A percentile compares a stretch with the other conserved stretches of the same genome.
Evolutionary conservation across 257 asterid genomes (phyloP).

Genomic region (Nicotiana attenuata): DNA sequence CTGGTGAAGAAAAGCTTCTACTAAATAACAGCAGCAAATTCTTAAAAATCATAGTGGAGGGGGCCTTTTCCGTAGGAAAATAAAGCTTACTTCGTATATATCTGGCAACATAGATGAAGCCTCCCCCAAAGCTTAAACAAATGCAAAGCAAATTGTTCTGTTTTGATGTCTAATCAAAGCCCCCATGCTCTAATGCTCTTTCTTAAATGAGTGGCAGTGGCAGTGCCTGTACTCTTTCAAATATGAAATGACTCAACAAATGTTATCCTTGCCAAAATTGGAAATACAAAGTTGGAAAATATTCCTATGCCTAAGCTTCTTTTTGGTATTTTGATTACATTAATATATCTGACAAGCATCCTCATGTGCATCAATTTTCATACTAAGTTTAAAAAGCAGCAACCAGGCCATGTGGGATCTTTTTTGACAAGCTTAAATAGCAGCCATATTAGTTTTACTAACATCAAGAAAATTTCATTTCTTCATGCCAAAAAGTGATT

Average conservation of each 20-base stretch:
- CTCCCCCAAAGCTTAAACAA: not conserved
- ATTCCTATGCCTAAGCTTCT: not conserved
- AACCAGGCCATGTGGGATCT: not conserved
- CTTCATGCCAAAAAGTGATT: not conserved
- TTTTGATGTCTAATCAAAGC: constrained; percentile 9
- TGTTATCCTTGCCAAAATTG: not conserved
- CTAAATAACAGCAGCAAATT: not conserved
- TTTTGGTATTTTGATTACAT: constrained; percentile 6
- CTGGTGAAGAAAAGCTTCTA: not conserved
- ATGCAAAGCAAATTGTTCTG: constrained; percentile 9
- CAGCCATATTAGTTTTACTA: not conserved
- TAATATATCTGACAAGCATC: constrained; percentile 16
- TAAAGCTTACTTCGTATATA: no score
- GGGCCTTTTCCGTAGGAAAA: not conserved
- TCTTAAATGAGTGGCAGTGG: constrained; percentile 6
- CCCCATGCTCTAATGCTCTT: constrained; percentile 10
- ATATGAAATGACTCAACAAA: not conserved
- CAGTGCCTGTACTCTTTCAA: not conserved
- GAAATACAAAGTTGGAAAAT: not conserved
- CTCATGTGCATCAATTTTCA: constrained; percentile 9
- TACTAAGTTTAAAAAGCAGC: not conserved
- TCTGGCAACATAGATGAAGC: no score
- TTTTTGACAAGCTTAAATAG: constrained; percentile 25
- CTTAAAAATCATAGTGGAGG: not conserved
- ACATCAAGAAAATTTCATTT: constrained; percentile 10